A percentile compares a stretch with the other conserved stretches of the same genome.
phyloP scores from a whole-genome alignment of 2,329 filamentous ascomycete species.

The Calonectria ilicicola region DNA sequence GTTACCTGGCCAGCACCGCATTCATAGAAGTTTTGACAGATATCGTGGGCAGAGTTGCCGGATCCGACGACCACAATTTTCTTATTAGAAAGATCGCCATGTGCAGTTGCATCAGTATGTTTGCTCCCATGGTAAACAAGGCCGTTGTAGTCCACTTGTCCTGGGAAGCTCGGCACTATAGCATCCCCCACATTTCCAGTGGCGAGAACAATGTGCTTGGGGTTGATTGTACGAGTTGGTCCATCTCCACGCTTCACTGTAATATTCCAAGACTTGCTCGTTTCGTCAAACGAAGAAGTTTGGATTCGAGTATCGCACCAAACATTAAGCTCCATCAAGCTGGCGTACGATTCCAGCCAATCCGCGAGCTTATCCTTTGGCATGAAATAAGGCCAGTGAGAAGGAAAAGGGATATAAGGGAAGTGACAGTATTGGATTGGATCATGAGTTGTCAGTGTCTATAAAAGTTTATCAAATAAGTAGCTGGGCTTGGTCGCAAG shows the following conservation, averaged over 20 bases:
- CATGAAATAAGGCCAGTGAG: conserved; percentile 47
- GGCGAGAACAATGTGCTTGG: conserved; percentile 20
- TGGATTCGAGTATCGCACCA: conserved; percentile 54
- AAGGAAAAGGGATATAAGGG: conserved; percentile 39
- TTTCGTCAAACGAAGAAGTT: conserved; percentile 53
- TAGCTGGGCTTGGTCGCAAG: background rate
- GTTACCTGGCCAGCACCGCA: conserved; percentile 60
- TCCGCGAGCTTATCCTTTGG: conserved; percentile 60
- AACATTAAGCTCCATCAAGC: conserved; percentile 61
- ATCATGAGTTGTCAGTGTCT: conserved; percentile 40
- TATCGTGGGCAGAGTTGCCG: conserved; percentile 62
- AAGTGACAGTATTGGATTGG: conserved; percentile 34
- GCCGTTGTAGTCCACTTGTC: conserved; percentile 31
- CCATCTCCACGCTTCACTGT: background rate
- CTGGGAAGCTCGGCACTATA: conserved; percentile 9
- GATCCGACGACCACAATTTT: conserved; percentile 61
- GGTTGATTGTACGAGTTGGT: background rate
- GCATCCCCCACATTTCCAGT: conserved; percentile 24
- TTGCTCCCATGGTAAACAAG: conserved; percentile 28
- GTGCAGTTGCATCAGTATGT: conserved; percentile 46
- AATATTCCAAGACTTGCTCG: conserved; percentile 7
- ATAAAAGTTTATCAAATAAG: background rate
- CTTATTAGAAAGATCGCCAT: conserved; percentile 44
- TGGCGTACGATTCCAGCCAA: conserved; percentile 61
- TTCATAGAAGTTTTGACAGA: conserved; percentile 62